Base-by-base conservation (phyloP, 2,329 filamentous ascomycete genomes). In the Capronia americana region DNA sequence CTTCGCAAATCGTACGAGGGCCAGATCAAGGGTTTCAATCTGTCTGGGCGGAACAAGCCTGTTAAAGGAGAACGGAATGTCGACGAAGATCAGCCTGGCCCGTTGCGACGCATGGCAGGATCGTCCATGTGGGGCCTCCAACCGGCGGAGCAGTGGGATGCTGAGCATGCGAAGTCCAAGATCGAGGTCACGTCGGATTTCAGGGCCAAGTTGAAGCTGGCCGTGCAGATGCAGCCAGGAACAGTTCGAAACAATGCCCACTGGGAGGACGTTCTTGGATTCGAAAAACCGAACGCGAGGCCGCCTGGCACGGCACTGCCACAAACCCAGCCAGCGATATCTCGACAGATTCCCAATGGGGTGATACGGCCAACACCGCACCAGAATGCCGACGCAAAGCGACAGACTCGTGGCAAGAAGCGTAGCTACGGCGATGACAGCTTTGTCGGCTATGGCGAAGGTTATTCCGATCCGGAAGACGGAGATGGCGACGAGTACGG, bases 1-100 rank as follows among this genome's bases (percentile, higher is more conserved):
- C 79, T 90, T 50, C 81, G 87, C 66, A 84, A 84, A 69, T 83
- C 82, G 3, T 84, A 84, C 68, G 82, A 84, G 73, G 82, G 82
- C 50, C 82, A 84, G 70, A 74, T 83, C 71, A 83, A 84, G 71
- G 77, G 75, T 1, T 72, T 84, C 53, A 77, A 77, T 10, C 73
- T 84, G 41, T 77, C 82, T 30, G 82, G 82, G 24, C 79, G 80
- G 61, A 84, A 84, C 66, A 82, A 83, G 63, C 76, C 81, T 0
- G 77, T 80, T 38, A 83, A 82, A 68, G 77, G 78, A 32, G 80
- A 82, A 53, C 74, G 65, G 11, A 70, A 70, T 48, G 57, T 64
- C 44, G 68, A 70, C 12, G 65, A 72, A 61, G 67, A 70, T 65
- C 62, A 68, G 62, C 77, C 53, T 73, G 76, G 57, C 73, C 76